phyloP scores from a whole-genome alignment of 345 rosid genomes.

The Clausena lansium region DNA sequence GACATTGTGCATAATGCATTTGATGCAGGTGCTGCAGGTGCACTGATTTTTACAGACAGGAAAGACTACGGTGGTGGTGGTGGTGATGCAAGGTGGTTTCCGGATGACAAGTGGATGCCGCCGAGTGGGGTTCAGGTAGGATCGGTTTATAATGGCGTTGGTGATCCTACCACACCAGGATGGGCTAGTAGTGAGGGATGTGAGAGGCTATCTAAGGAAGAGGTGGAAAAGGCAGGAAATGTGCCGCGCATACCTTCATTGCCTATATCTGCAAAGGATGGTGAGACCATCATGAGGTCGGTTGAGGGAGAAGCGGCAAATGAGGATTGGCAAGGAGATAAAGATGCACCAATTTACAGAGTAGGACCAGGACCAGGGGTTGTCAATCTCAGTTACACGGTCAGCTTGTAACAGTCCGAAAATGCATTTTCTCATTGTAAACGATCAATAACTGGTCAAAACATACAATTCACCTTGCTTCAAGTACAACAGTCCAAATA shows the following conservation, averaged over 20 bases:
- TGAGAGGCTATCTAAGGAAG: conserved; percentile 65
- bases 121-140: conserved; percentile 91
- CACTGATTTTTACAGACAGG: conserved; percentile 58
- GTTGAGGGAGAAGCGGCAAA: conserved; percentile 48
- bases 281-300: conserved; percentile 56
- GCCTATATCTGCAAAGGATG: conserved; percentile 70
- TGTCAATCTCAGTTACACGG: conserved; percentile 58
- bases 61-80: conserved; percentile 67
- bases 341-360: conserved; percentile 50
- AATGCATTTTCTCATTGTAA: neutral
- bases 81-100: conserved; percentile 53
- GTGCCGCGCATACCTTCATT: conserved; percentile 70
- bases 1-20: conserved; percentile 66
- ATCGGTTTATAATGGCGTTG: conserved; percentile 51
- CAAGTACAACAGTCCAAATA: conserved; percentile 1
- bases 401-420: conserved; percentile 28
- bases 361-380: conserved; percentile 83
- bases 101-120: conserved; percentile 67
- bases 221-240: conserved; percentile 48
- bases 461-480: neutral
- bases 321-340: conserved; percentile 66
- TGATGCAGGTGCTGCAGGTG: conserved; percentile 69
- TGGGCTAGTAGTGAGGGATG: conserved; percentile 74
- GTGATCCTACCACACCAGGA: conserved; percentile 85
- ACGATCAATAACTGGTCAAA: neutral